Evolutionary conservation across 768 basidiomycete species (phyloP).

Genomic region (Holtermannia corniformis): DNA sequence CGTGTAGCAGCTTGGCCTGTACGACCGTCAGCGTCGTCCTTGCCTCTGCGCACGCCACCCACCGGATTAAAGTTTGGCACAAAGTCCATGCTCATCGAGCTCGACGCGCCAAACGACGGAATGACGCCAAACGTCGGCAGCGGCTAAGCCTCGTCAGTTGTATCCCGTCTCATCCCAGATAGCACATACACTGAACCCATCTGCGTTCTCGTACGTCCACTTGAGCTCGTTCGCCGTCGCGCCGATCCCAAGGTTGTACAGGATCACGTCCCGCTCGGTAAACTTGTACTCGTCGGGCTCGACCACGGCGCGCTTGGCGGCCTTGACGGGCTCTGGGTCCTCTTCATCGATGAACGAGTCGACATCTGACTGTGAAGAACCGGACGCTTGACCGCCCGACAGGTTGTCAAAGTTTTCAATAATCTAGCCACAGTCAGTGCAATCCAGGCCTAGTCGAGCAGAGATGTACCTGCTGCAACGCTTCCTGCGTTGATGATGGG

Average conservation of each 20-base stretch:
- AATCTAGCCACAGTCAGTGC: conserved; percentile 40
- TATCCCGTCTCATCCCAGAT: too few species aligned
- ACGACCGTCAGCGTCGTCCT: too few species aligned
- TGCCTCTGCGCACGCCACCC: conserved; percentile 25
- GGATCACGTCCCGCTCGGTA: conserved; percentile 79
- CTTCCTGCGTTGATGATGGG: conserved; percentile 63
- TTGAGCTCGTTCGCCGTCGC: conserved; percentile 86
- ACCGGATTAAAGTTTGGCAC: conserved; percentile 91
- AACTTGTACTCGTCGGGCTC: conserved; percentile 58
- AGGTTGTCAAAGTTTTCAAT: conserved; percentile 55
- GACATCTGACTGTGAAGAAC: conserved; percentile 4
- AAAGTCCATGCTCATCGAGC: conserved; percentile 56
- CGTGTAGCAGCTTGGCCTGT: conserved; percentile 94
- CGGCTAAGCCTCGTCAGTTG: conserved; percentile 43
- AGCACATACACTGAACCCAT: conserved; percentile 52
- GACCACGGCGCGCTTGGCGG: conserved; percentile 59
- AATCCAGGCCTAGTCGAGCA: not conserved
- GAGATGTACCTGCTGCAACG: conserved; percentile 57
- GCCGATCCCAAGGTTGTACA: conserved; percentile 92
- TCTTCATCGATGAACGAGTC: conserved; percentile 53
- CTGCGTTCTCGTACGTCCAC: conserved; percentile 83
- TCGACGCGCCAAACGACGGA: conserved; percentile 72
- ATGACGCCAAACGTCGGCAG: conserved; percentile 93
- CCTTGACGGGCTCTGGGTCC: conserved; percentile 69
- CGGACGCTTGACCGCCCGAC: conserved; percentile 23